Conservation (phyloP, 225 moss, liverwort and hornwort species). For the Rhytidiadelphus loreus region DNA sequence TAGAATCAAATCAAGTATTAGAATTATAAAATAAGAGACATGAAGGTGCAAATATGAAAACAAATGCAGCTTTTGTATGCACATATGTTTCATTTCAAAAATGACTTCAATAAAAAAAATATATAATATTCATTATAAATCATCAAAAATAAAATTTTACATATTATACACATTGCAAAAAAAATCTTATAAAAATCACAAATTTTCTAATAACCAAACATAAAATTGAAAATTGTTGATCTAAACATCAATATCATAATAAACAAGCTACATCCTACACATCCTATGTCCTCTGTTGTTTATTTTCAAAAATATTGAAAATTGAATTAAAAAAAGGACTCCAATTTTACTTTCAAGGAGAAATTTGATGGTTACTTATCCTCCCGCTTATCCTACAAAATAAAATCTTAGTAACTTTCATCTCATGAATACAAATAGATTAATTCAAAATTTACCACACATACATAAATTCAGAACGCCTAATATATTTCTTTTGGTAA, state of each 20-base stretch:
- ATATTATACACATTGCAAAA: too few species aligned
- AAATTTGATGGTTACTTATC: too few species aligned
- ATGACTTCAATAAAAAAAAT: neutral
- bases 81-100: neutral
- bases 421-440: neutral
- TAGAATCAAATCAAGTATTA: neutral
- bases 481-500: neutral
- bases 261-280: neutral
- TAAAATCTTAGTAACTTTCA: neutral
- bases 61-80: neutral
- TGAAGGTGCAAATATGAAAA: neutral
- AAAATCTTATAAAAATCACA: neutral
- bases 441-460: neutral
- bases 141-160: neutral
- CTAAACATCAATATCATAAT: neutral
- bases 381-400: neutral
- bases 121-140: too few species aligned
- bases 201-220: neutral
- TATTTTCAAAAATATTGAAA: neutral
- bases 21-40: neutral
- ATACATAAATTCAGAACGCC: neutral
- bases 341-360: neutral
- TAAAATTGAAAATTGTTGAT: neutral
- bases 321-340: neutral
- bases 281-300: too few species aligned